These are phyloP conservation scores for Eucalyptus urophylla DNA, from an alignment of 345 rosid species.

Conservation along the genomic window DNA sequence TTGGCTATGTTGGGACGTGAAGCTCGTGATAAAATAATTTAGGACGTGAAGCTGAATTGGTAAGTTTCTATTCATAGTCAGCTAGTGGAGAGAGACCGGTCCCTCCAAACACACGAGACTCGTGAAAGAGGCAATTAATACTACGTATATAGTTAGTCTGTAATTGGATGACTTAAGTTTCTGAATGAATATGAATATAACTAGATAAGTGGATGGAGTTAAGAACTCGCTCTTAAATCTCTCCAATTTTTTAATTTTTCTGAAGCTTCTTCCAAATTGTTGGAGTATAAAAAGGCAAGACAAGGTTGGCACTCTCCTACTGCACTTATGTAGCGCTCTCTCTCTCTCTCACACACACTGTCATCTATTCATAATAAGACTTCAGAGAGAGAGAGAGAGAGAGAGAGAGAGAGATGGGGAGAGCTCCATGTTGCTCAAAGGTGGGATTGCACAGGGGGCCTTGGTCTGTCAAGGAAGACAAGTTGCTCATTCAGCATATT, in stretches of 20 bases:
- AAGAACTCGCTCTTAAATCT: background rate
- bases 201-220: background rate
- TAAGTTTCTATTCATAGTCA: background rate
- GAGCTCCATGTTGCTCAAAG: conserved; percentile 54
- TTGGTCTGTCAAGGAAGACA: conserved; percentile 53
- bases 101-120: background rate
- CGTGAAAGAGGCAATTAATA: background rate
- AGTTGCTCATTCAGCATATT: conserved; percentile 35
- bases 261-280: background rate
- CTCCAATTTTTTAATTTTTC: background rate
- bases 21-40: background rate
- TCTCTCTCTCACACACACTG: background rate
- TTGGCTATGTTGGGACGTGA: background rate
- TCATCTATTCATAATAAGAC: background rate
- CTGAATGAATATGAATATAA: background rate
- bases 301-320: background rate
- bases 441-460: conserved; percentile 56
- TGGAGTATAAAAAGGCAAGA: background rate
- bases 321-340: background rate
- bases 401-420: conserved; percentile 18
- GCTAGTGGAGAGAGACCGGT: background rate
- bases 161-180: background rate
- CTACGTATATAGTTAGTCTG: too few relatives aligned
- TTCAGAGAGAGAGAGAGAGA: background rate
- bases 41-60: background rate